phyloP scores from a whole-genome alignment of 345 rosid genomes.

The Citrus mangshanensis region DNA sequence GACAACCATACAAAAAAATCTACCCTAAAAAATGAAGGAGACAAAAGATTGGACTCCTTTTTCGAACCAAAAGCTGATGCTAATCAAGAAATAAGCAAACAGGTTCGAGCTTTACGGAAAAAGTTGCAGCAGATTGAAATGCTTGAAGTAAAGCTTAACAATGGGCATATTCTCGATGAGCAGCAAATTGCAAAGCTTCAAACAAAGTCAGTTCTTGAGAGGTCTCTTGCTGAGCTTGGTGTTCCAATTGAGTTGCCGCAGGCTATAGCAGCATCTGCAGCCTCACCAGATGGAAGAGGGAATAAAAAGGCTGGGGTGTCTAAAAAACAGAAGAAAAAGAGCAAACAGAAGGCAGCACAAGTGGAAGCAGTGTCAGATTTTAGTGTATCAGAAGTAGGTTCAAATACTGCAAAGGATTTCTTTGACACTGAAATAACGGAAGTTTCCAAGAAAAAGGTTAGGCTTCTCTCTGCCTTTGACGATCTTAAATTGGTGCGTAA shows the following conservation, averaged over 20 bases:
- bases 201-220: constrained; percentile 59
- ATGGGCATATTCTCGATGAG: constrained; percentile 75
- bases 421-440: constrained; percentile 32
- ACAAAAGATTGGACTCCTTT: constrained; percentile 52
- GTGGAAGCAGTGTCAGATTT: constrained; percentile 41
- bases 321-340: constrained; percentile 66
- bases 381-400: constrained; percentile 29
- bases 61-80: constrained; percentile 55
- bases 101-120: constrained; percentile 75
- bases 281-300: constrained; percentile 47
- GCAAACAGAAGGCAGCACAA: constrained; percentile 46
- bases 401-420: constrained; percentile 28
- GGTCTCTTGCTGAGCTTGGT: constrained; percentile 74
- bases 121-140: constrained; percentile 95
- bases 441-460: constrained; percentile 48
- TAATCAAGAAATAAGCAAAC: constrained; percentile 45
- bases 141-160: constrained; percentile 73
- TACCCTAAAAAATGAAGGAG: constrained; percentile 20
- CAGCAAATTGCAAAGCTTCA: constrained; percentile 92
- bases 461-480: constrained; percentile 4
- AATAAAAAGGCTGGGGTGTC: constrained; percentile 49
- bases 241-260: constrained; percentile 40
- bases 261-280: constrained; percentile 33
- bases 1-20: constrained; percentile 37
- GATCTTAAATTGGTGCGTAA: not conserved